These are phyloP conservation scores for Pichia manshurica DNA, from an alignment of 805 yeast genomes.

Conservation along the genomic window DNA sequence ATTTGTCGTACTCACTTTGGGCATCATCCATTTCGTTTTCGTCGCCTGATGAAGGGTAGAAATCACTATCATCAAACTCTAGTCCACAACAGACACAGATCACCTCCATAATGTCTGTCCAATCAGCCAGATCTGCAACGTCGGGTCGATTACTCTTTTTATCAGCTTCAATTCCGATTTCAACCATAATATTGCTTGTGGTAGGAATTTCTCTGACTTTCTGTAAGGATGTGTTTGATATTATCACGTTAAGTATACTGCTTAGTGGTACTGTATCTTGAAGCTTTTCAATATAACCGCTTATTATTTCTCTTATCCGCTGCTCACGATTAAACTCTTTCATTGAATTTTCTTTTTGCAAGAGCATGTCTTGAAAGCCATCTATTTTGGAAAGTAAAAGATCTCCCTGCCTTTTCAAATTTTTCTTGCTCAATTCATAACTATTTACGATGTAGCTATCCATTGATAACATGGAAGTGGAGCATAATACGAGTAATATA, in stretches of 20 bases:
- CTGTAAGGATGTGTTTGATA: slow-evolving; percentile 24
- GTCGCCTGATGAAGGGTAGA: slow-evolving; percentile 18
- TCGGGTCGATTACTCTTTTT: slow-evolving; percentile 13
- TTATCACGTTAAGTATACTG: slow-evolving; percentile 17
- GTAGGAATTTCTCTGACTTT: slow-evolving; percentile 17
- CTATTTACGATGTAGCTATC: slow-evolving; percentile 15
- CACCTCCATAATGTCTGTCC: slow-evolving; percentile 35
- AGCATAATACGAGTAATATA: slow-evolving; percentile 21
- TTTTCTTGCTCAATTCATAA: slow-evolving; percentile 12
- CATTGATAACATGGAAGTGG: slow-evolving; percentile 15
- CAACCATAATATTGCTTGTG: slow-evolving; percentile 22
- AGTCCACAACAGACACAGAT: slow-evolving; percentile 28
- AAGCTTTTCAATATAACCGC: not conserved
- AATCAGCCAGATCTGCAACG: slow-evolving; percentile 24
- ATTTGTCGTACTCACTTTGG: not conserved
- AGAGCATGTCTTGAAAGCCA: slow-evolving; percentile 13
- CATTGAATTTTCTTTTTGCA: not conserved
- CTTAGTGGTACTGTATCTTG: not conserved
- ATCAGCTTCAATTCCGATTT: slow-evolving; percentile 20
- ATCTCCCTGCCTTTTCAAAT: slow-evolving; percentile 10
- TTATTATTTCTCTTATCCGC: not conserved
- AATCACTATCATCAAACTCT: slow-evolving; percentile 33
- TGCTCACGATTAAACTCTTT: not conserved
- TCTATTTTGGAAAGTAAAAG: slow-evolving; percentile 15
- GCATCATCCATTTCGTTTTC: slow-evolving; percentile 13